Evolutionary conservation across 2,329 filamentous ascomycete species (phyloP), one percentile per base, ranked within the genome.

Genomic region (Scedosporium boydii): DNA sequence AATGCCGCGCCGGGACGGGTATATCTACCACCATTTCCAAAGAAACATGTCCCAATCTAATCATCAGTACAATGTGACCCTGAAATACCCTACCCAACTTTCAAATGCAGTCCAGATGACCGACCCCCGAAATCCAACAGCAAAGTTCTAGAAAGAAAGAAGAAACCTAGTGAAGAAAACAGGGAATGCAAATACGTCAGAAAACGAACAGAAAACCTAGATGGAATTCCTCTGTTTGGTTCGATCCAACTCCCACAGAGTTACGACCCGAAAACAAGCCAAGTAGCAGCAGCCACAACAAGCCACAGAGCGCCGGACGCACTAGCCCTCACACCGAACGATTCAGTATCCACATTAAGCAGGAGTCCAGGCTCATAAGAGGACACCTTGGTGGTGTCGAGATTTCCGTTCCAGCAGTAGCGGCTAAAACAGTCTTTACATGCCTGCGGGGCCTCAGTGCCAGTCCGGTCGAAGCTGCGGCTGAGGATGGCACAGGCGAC

Each of bases 371-470:
- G 64, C 29, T 62, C 18, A 51, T 64, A 65, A n/a, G 41, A 12
- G 3, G 18, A 27, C 6, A 42, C 46, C 9, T 12, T 3, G 9
- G 59, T 34, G 18, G 51, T 51, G 29, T 61, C 18, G 29, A 61
- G 26, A 12, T 12, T 90, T n/a, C 95, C 95, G 72, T 97, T 84
- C 93, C 95, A 99, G 82, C 95, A 99, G 77, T 97, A 97, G 21
- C 78, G 75, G 12, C 78, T 67, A 74, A 97, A 98, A 77, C 95
- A 99, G 59, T 80, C 70, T 53, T 76, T 79, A 77, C 95, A 99
- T 9, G 84, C 85, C 0, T 82, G 79, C 0, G 93, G 93, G 1
- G 93, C 80, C 0, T 76, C 65, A 0, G 88, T 88, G 18, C 81
- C 79, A 0, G 90, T 93, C 58, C 91, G 83, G 64, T 85, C 80